Conservation (phyloP, 2,329 filamentous ascomycete species). For the Endocalyx cinctus region DNA sequence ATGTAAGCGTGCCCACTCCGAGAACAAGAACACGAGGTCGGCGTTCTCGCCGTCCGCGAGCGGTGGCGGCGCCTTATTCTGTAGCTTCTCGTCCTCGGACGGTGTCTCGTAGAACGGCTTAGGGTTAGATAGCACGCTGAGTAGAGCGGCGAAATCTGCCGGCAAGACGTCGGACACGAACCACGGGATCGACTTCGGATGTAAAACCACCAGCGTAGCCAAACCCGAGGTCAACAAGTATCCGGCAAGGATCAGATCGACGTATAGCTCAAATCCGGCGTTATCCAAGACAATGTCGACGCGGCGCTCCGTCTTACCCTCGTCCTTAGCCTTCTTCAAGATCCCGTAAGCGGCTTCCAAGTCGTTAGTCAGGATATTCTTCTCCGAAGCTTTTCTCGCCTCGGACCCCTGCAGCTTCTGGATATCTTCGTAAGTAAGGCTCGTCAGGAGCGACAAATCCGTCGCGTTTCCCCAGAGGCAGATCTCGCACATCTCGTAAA, state of each 20-base stretch:
- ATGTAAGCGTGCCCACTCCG: conserved; percentile 75
- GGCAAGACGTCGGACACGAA: conserved; percentile 96
- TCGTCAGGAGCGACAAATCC: conserved; percentile 85
- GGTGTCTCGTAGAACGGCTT: conserved; percentile 73
- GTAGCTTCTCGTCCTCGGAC: conserved; percentile 60
- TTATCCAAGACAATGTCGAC: conserved; percentile 97
- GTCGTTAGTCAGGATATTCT: conserved; percentile 90
- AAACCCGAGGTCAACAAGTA: conserved; percentile 82
- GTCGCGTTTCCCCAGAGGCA: conserved; percentile 98
- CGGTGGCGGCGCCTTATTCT: conserved; percentile 52
- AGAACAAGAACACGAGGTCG: conserved; percentile 72
- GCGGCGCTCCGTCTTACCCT: conserved; percentile 62
- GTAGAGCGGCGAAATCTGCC: conserved; percentile 75
- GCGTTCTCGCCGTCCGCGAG: conserved; percentile 63
- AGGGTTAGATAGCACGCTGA: conserved; percentile 74
- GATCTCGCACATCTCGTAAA: conserved; percentile 91
- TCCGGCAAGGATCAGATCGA: conserved; percentile 86
- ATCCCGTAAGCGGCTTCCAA: conserved; percentile 66
- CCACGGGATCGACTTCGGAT: conserved; percentile 95
- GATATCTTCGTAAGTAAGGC: conserved; percentile 89
- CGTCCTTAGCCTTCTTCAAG: conserved; percentile 60
- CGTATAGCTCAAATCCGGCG: conserved; percentile 93
- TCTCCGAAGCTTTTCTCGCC: conserved; percentile 79
- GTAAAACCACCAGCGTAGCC: conserved; percentile 80
- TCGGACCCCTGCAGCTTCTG: conserved; percentile 90